Evolutionary conservation across 2,329 filamentous ascomycete species (phyloP).

Genomic region (Fonsecaea erecta): DNA sequence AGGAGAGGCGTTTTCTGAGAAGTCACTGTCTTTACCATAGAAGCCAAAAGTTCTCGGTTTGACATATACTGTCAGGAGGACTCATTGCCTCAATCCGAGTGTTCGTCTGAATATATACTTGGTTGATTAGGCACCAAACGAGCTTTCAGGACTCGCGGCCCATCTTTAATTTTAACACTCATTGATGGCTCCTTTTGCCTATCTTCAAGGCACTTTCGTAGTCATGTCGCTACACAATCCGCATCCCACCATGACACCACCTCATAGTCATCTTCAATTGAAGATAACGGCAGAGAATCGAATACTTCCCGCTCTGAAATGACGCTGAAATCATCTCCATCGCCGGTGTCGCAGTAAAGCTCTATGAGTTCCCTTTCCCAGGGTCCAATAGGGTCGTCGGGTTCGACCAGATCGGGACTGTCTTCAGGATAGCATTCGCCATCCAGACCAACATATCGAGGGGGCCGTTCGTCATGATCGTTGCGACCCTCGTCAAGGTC

Average conservation of each 20-base stretch:
- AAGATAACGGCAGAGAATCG: slow-evolving; percentile 1
- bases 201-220: too few species aligned
- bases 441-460: background rate
- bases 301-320: slow-evolving; percentile 13
- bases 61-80: background rate
- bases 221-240: background rate
- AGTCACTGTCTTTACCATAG: slow-evolving; percentile 1
- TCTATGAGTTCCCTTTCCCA: background rate
- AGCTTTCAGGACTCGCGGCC: background rate
- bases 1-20: background rate
- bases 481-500: background rate
- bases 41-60: background rate
- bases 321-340: slow-evolving; percentile 10
- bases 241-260: background rate
- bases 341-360: background rate
- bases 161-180: background rate
- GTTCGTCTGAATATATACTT: background rate
- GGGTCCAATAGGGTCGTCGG: background rate
- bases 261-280: slow-evolving; percentile 11
- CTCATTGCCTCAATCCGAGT: background rate
- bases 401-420: background rate
- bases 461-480: background rate
- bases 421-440: background rate
- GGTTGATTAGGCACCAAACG: too few species aligned
- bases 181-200: too few species aligned